A percentile compares a stretch with the other conserved stretches of the same genome.
phyloP scores from a whole-genome alignment of 805 yeast genomes.

The Myxozyma vanderwaltii region DNA sequence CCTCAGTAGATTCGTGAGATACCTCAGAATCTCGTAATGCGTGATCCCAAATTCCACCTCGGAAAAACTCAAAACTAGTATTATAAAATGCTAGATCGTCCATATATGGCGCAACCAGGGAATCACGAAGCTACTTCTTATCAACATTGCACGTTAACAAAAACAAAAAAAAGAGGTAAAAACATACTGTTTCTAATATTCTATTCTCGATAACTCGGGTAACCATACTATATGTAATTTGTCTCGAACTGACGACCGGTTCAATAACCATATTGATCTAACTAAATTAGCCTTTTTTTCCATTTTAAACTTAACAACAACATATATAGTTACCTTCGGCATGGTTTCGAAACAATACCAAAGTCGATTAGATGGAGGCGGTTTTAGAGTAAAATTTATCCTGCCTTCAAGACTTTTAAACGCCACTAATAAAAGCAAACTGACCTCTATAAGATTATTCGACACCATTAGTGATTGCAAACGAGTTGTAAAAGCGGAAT shows the following conservation, averaged over 20 bases:
- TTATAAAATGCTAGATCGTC: slow-evolving; percentile 78
- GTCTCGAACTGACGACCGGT: slow-evolving; percentile 87
- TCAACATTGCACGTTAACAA: no score
- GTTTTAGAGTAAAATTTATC: slow-evolving; percentile 66
- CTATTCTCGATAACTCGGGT: slow-evolving; percentile 78
- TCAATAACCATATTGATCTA: slow-evolving; percentile 53
- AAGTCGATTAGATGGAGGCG: slow-evolving; percentile 85
- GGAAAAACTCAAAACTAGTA: slow-evolving; percentile 67
- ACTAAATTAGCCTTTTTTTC: background rate
- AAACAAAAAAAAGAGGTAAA: no score
- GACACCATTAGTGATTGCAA: background rate
- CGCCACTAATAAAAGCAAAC: slow-evolving; percentile 68
- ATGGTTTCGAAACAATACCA: slow-evolving; percentile 87
- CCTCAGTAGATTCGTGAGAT: background rate
- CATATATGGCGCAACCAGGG: slow-evolving; percentile 83
- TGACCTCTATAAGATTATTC: slow-evolving; percentile 54
- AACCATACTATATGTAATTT: slow-evolving; percentile 72
- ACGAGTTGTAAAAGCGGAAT: no score
- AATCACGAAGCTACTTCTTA: slow-evolving; percentile 48
- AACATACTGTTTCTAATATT: slow-evolving; percentile 69
- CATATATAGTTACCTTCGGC: slow-evolving; percentile 49
- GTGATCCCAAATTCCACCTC: slow-evolving; percentile 91
- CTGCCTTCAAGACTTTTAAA: slow-evolving; percentile 74
- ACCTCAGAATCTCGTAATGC: slow-evolving; percentile 13
- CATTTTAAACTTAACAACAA: background rate